Percentiles rank a stretch among this genome's conserved stretches.
Conservation (phyloP, 2,329 filamentous ascomycete species). For the Trichoderma koningiopsis region DNA sequence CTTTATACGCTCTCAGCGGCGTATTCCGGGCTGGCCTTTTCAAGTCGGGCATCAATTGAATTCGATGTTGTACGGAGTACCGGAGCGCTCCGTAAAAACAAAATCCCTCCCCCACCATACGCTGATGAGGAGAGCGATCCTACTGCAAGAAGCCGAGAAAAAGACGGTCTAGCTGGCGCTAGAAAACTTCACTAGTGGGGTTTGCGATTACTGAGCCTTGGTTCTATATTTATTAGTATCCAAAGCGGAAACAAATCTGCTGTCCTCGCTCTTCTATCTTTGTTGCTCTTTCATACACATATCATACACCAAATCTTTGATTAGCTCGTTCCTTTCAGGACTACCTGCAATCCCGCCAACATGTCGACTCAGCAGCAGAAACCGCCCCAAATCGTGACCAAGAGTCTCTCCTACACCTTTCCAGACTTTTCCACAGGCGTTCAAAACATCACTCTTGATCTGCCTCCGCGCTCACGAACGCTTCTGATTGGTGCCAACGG, state of each 20-base stretch:
- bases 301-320: background rate
- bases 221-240: background rate
- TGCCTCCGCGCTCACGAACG: conserved; percentile 83
- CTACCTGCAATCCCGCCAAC: background rate
- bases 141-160: background rate
- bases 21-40: background rate
- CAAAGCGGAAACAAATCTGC: background rate
- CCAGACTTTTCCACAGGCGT: conserved; percentile 82
- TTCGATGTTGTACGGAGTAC: background rate
- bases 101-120: background rate
- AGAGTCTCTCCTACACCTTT: conserved; percentile 83
- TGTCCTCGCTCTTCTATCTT: background rate
- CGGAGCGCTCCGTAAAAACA: background rate
- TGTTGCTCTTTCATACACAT: background rate
- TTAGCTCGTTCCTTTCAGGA: background rate
- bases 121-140: background rate
- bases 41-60: background rate
- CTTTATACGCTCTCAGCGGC: background rate
- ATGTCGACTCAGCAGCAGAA: conserved; percentile 3
- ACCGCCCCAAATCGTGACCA: conserved; percentile 69
- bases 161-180: background rate
- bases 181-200: conserved; percentile 17
- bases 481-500: conserved; percentile 95
- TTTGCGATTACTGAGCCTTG: background rate
- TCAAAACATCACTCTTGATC: conserved; percentile 68